A percentile compares a stretch with the other conserved stretches of the same genome.
Conservation (phyloP, 345 rosid species). For the Psidium friedrichsthalianum region DNA sequence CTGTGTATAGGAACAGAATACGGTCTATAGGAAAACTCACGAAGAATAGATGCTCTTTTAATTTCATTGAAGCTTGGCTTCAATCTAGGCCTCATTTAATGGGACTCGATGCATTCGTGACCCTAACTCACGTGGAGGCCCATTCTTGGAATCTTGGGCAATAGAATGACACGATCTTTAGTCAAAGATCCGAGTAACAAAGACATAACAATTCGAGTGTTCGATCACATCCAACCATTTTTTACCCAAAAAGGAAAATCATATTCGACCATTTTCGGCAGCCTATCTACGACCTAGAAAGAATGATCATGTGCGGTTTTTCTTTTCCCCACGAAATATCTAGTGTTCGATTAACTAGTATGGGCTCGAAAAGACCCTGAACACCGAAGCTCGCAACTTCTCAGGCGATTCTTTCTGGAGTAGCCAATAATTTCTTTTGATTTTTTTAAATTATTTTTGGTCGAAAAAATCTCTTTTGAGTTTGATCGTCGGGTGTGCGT, state of each 20-base stretch:
- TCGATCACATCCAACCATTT: not conserved
- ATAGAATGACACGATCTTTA: not conserved
- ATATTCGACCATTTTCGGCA: not conserved
- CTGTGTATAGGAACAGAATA: not conserved
- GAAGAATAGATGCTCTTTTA: not conserved
- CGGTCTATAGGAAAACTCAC: not conserved
- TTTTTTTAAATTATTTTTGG: no score
- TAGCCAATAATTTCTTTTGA: no score
- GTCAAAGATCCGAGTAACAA: not conserved
- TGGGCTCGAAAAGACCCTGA: not conserved
- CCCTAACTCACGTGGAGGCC: not conserved
- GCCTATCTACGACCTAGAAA: not conserved
- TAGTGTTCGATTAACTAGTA: not conserved
- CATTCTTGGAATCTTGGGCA: not conserved
- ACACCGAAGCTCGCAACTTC: not conserved
- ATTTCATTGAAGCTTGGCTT: not conserved
- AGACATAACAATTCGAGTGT: not conserved
- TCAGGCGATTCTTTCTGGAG: accelerated
- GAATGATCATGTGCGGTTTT: not conserved
- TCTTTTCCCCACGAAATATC: not conserved
- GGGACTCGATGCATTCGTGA: not conserved
- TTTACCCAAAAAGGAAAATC: not conserved
- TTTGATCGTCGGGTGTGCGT: not conserved
- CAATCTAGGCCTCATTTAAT: not conserved
- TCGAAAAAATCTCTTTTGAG: not conserved